These are phyloP conservation scores for Mycosphaerella sp. DNA, from an alignment of 2,329 filamentous ascomycete genomes.

Conservation along the genomic window DNA sequence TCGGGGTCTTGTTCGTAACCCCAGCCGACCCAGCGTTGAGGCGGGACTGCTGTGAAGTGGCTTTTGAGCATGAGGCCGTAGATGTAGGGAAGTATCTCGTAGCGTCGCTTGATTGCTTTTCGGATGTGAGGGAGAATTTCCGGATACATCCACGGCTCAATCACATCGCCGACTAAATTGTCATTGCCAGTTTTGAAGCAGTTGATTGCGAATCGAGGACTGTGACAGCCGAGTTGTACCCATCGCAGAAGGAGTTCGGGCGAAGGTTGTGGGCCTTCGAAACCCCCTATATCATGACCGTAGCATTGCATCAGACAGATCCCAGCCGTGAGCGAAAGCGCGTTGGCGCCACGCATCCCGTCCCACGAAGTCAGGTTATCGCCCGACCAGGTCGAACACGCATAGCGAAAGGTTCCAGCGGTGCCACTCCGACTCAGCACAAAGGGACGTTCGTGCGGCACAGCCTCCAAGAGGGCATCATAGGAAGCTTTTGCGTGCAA, in stretches of 20 bases:
- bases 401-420: conserved; percentile 63
- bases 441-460: conserved; percentile 57
- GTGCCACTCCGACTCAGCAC: conserved; percentile 66
- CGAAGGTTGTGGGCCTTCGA: conserved; percentile 65
- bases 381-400: conserved; percentile 66
- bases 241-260: conserved; percentile 66
- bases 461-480: conserved; percentile 56
- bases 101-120: conserved; percentile 61
- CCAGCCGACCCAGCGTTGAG: conserved; percentile 69
- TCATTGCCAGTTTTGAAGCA: conserved; percentile 68
- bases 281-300: conserved; percentile 69
- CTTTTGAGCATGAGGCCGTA: conserved; percentile 60
- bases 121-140: conserved; percentile 58
- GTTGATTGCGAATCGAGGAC: conserved; percentile 67
- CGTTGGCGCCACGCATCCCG: conserved; percentile 65
- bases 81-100: conserved; percentile 65
- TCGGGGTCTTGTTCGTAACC: conserved; percentile 61
- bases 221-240: conserved; percentile 66
- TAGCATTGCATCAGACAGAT: conserved; percentile 59
- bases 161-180: conserved; percentile 63
- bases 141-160: conserved; percentile 73
- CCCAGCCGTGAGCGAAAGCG: conserved; percentile 61
- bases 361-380: conserved; percentile 71
- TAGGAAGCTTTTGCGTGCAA: conserved; percentile 65
- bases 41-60: conserved; percentile 55